phyloP scores from a whole-genome alignment of 768 basidiomycete genomes.

The Naganishia onofrii region DNA sequence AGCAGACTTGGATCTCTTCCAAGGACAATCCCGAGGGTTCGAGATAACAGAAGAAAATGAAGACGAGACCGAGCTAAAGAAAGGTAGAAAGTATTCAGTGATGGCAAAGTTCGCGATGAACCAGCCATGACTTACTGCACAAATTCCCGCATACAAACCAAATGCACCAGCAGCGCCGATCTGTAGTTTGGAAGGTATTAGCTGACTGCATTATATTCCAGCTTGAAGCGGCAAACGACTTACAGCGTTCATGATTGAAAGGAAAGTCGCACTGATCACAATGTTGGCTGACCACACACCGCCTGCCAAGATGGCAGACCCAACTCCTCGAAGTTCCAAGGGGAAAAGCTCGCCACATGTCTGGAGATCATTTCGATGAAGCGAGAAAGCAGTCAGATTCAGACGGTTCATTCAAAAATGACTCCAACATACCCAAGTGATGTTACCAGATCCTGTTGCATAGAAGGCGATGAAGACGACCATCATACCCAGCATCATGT shows the following conservation, averaged over 20 bases:
- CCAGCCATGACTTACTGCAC: conserved; percentile 30
- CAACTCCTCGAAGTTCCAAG: conserved; percentile 75
- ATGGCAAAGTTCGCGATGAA: too few relatives aligned
- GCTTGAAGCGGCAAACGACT: neutral
- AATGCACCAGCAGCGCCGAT: conserved; percentile 22
- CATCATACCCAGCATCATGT: conserved; percentile 24
- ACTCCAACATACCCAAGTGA: conserved; percentile 5
- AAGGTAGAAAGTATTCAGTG: neutral
- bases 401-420: neutral
- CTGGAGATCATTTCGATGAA: neutral
- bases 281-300: conserved; percentile 41
- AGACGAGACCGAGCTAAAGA: conserved; percentile 36
- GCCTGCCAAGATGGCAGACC: conserved; percentile 67
- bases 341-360: conserved; percentile 67
- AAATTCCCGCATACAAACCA: conserved; percentile 39
- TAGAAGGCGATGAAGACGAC: conserved; percentile 16
- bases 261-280: conserved; percentile 40
- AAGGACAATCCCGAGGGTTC: conserved; percentile 39
- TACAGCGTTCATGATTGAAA: conserved; percentile 37
- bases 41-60: conserved; percentile 42
- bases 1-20: conserved; percentile 39
- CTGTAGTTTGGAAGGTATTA: conserved; percentile 26
- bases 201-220: neutral
- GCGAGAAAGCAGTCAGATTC: neutral
- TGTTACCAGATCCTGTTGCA: conserved; percentile 5